These are phyloP conservation scores for Exophiala calicioides DNA, from an alignment of 2,329 filamentous ascomycete genomes.

Conservation along the genomic window DNA sequence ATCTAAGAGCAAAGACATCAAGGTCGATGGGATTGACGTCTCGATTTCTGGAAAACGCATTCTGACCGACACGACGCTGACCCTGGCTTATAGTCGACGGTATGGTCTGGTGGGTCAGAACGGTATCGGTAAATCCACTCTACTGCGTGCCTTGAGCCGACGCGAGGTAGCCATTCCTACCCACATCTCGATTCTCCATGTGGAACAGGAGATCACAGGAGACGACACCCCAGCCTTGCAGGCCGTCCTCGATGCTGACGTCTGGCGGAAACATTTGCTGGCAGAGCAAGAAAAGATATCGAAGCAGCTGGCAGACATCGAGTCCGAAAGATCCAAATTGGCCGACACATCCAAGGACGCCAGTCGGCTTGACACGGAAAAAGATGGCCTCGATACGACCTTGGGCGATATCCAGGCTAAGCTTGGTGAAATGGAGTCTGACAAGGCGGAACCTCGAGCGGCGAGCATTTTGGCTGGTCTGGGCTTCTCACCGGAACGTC, in stretches of 20 bases:
- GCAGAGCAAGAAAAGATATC: slow-evolving; percentile 87
- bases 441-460: slow-evolving; percentile 93
- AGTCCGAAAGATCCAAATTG: slow-evolving; percentile 73
- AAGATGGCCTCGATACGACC: slow-evolving; percentile 86
- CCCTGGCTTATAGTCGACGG: slow-evolving; percentile 84
- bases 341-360: slow-evolving; percentile 93
- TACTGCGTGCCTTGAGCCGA: slow-evolving; percentile 85
- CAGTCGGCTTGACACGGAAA: slow-evolving; percentile 77
- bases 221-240: slow-evolving; percentile 95
- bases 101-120: slow-evolving; percentile 99
- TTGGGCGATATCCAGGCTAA: slow-evolving; percentile 89
- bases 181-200: slow-evolving; percentile 97
- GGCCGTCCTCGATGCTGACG: slow-evolving; percentile 93
- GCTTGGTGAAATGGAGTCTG: slow-evolving; percentile 96
- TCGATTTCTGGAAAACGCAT: slow-evolving; percentile 88
- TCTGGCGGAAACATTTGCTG: slow-evolving; percentile 95
- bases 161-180: slow-evolving; percentile 94
- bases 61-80: slow-evolving; percentile 84
- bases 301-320: slow-evolving; percentile 72
- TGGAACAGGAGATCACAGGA: slow-evolving; percentile 96
- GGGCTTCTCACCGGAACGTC: slow-evolving; percentile 90
- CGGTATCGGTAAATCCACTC: slow-evolving; percentile 97
- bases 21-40: slow-evolving; percentile 93
- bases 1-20: slow-evolving; percentile 97
- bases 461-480: slow-evolving; percentile 96